phyloP scores from a whole-genome alignment of 495 filamentous ascomycete genomes.

The Bacidia rubella region DNA sequence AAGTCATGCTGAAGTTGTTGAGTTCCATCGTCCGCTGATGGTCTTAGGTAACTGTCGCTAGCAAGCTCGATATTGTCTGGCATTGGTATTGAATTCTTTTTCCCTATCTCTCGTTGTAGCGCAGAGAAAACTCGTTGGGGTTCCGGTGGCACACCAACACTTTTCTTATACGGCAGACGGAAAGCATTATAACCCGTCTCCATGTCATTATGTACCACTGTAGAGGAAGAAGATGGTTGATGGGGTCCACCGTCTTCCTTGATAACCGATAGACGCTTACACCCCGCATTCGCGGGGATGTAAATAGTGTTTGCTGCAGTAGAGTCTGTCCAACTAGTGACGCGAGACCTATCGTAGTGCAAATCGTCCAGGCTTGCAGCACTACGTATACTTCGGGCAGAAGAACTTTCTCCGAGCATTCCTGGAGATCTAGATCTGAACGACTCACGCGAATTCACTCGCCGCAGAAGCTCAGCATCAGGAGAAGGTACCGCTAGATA shows the following conservation, averaged over 20 bases:
- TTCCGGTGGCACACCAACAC: constrained; percentile 15
- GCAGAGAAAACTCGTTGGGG: constrained; percentile 56
- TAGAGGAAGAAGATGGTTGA: constrained; percentile 22
- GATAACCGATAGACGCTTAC: constrained; percentile 51
- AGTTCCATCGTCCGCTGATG: not conserved
- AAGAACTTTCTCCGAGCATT: constrained; percentile 28
- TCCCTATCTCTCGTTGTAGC: constrained; percentile 51
- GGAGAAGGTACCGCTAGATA: constrained; percentile 16
- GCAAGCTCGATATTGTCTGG: constrained; percentile 23
- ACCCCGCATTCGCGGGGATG: constrained; percentile 27
- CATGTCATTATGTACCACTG: not conserved
- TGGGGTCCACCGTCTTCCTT: constrained; percentile 43
- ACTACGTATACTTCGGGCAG: constrained; percentile 38
- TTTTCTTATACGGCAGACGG: constrained; percentile 13
- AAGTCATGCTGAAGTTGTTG: not conserved
- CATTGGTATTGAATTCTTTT: constrained; percentile 19
- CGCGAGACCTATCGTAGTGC: constrained; percentile 46
- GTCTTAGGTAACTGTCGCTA: constrained; percentile 6
- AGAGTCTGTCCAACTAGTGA: constrained; percentile 68
- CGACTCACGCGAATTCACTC: constrained; percentile 29
- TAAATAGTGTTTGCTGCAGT: constrained; percentile 37
- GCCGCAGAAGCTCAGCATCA: constrained; percentile 26
- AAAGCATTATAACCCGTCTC: constrained; percentile 4
- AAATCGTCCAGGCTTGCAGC: constrained; percentile 34
- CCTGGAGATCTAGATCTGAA: constrained; percentile 27